Conservation (phyloP, 1,284 basidiomycete species). For the Marasmius sp. region DNA sequence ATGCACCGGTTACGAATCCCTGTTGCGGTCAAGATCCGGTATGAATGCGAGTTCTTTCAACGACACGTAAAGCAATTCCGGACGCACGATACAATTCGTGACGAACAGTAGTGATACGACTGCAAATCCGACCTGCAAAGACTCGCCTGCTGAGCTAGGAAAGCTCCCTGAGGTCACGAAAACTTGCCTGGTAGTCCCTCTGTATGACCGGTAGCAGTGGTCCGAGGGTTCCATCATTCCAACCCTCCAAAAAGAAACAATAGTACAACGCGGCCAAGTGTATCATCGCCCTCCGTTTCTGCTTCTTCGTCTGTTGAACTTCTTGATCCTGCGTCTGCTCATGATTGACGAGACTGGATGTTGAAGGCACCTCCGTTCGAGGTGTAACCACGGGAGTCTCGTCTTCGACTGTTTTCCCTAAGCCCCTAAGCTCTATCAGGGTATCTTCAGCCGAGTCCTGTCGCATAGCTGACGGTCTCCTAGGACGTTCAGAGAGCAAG, state of each 20-base stretch:
- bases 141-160: background rate
- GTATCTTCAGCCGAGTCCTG: background rate
- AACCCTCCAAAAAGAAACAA: conserved; percentile 38
- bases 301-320: background rate
- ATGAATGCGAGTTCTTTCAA: background rate
- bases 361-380: background rate
- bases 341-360: background rate
- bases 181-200: conserved; percentile 47
- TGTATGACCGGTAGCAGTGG: conserved; percentile 50
- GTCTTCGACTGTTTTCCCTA: background rate
- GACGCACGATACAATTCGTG: conserved; percentile 39
- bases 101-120: conserved; percentile 52
- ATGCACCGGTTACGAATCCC: conserved; percentile 55
- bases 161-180: background rate
- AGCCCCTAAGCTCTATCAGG: background rate
- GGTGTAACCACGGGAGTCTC: background rate
- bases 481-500: conserved; percentile 12
- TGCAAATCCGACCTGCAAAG: conserved; percentile 41
- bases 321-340: background rate
- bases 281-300: background rate
- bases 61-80: background rate
- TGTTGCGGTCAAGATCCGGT: conserved; percentile 19
- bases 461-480: conserved; percentile 8
- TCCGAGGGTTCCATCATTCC: conserved; percentile 46
- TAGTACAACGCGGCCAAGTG: conserved; percentile 35